Evolutionary conservation across 2,329 filamentous ascomycete genomes (phyloP).

Genomic region (Exophiala spinifera): DNA sequence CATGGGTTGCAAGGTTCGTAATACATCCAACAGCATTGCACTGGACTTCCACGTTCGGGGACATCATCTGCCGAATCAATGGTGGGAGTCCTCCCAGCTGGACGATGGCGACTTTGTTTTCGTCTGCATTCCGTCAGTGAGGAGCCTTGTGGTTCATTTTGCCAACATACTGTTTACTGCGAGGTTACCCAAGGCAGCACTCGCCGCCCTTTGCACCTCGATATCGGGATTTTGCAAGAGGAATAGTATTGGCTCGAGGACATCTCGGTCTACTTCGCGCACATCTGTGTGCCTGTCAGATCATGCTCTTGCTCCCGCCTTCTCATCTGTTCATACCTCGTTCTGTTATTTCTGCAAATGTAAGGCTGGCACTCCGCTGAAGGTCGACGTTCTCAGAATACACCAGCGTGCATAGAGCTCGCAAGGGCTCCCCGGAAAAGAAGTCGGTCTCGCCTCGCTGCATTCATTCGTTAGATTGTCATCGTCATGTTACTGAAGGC

Average conservation of each 20-base stretch:
- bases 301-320: not conserved
- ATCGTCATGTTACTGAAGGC: not conserved
- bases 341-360: slow-evolving; percentile 98
- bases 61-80: slow-evolving; percentile 97
- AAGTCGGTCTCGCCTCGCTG: slow-evolving; percentile 97
- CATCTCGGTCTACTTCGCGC: slow-evolving; percentile 89
- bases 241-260: slow-evolving; percentile 92
- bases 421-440: slow-evolving; percentile 91
- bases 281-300: slow-evolving; percentile 66
- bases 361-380: slow-evolving; percentile 93
- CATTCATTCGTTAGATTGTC: slow-evolving; percentile 20
- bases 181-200: slow-evolving; percentile 90
- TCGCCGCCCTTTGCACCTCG: slow-evolving; percentile 94
- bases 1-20: slow-evolving; percentile 94
- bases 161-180: slow-evolving; percentile 82
- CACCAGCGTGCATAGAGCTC: slow-evolving; percentile 89
- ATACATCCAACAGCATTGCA: slow-evolving; percentile 99
- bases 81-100: slow-evolving; percentile 84
- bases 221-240: slow-evolving; percentile 93
- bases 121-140: slow-evolving; percentile 62
- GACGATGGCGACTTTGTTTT: slow-evolving; percentile 97
- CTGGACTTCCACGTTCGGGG: slow-evolving; percentile 94
- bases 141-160: slow-evolving; percentile 20
- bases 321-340: slow-evolving; percentile 60
- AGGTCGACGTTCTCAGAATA: slow-evolving; percentile 99